These are phyloP conservation scores for Cytospora chrysosperma DNA, from an alignment of 2,329 filamentous ascomycete genomes.

Conservation along the genomic window DNA sequence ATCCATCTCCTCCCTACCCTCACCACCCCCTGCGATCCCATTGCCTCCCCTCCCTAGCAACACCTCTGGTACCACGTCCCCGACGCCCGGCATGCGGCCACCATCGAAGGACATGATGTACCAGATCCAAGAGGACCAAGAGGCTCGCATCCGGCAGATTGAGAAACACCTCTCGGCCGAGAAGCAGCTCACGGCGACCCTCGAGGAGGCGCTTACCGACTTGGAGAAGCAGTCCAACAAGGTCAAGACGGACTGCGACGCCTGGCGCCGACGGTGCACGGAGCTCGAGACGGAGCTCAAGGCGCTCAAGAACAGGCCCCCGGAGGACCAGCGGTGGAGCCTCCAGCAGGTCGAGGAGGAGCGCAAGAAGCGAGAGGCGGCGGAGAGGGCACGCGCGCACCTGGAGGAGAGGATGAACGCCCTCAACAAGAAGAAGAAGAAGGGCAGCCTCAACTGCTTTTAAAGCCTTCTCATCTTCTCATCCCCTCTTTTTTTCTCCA, in stretches of 20 bases:
- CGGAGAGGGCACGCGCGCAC: constrained; percentile 83
- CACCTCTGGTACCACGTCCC: constrained; percentile 37
- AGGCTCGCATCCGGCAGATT: constrained; percentile 89
- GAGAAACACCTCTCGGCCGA: constrained; percentile 96
- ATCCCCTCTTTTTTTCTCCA: too few relatives aligned
- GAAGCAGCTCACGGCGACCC: constrained; percentile 90
- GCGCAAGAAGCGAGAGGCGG: constrained; percentile 84
- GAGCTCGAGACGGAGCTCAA: constrained; percentile 72
- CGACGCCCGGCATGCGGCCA: constrained; percentile 63
- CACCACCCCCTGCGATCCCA: constrained; percentile 93
- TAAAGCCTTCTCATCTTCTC: constrained; percentile 45
- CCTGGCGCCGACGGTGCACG: constrained; percentile 82
- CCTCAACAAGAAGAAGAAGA: constrained; percentile 87
- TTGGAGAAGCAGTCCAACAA: constrained; percentile 90
- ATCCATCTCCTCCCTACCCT: constrained; percentile 81
- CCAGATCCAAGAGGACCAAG: constrained; percentile 90
- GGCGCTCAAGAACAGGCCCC: constrained; percentile 58
- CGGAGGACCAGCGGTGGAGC: constrained; percentile 61
- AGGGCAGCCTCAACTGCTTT: constrained; percentile 95
- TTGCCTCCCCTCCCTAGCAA: constrained; percentile 79
- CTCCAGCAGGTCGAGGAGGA: constrained; percentile 96
- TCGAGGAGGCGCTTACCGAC: constrained; percentile 94
- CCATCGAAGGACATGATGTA: constrained; percentile 79
- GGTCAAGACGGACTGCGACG: constrained; percentile 85
- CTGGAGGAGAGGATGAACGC: constrained; percentile 94